Conservation (phyloP, 2,329 filamentous ascomycete genomes). For the Capronia epimyces region DNA sequence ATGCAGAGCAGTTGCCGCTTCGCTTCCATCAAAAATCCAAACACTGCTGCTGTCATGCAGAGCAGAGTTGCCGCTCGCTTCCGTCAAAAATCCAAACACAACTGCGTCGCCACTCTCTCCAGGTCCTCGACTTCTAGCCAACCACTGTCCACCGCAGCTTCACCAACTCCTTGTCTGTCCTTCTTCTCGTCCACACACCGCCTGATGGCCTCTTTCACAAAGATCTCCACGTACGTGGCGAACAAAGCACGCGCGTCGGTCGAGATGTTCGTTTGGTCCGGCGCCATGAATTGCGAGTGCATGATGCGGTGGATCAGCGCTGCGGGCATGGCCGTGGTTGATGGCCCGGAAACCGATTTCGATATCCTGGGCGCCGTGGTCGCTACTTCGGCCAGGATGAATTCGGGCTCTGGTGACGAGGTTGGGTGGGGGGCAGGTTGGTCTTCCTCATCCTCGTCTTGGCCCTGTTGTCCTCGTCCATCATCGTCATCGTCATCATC, state of each 20-base stretch:
- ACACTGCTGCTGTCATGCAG: too few species aligned
- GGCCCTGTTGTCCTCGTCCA: not conserved
- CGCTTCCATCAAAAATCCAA: too few species aligned
- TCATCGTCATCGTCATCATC: conserved; percentile 1
- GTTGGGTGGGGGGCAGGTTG: conserved; percentile 7
- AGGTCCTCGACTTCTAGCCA: conserved; percentile 71
- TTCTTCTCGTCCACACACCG: conserved; percentile 66
- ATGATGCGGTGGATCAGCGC: conserved; percentile 71
- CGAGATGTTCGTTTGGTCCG: conserved; percentile 65
- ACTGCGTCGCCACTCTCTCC: conserved; percentile 78
- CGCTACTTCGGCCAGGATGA: conserved; percentile 44
- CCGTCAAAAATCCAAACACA: conserved; percentile 73
- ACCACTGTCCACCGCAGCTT: conserved; percentile 29
- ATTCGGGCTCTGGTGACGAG: conserved; percentile 40
- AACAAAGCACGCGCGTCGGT: conserved; percentile 71
- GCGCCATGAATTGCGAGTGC: conserved; percentile 68
- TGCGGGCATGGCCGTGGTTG: conserved; percentile 55
- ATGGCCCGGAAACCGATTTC: conserved; percentile 24
- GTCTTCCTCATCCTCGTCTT: conserved; percentile 11
- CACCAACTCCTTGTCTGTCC: conserved; percentile 35
- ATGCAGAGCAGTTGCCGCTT: too few species aligned
- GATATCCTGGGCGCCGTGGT: conserved; percentile 31
- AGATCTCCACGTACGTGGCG: conserved; percentile 83
- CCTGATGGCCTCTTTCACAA: conserved; percentile 82
- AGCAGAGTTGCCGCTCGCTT: not conserved